Conservation (phyloP, 1,284 basidiomycete genomes). For the Pseudozyma sp. region DNA sequence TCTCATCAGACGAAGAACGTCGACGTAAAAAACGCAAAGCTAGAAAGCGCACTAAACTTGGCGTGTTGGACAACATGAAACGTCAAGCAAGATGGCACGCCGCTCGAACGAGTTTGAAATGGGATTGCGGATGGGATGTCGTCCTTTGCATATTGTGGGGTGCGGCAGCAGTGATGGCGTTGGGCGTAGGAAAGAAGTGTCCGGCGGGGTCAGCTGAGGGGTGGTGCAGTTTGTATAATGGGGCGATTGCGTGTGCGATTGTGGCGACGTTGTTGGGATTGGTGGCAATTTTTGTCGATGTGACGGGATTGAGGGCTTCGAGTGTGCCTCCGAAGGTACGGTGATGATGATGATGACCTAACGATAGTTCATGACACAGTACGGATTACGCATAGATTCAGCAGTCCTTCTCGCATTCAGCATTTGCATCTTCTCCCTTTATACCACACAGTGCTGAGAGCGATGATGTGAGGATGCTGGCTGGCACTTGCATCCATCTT, state of each 20-base stretch:
- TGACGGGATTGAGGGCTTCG: constrained; percentile 33
- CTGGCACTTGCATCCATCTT: too few relatives aligned
- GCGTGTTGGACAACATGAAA: constrained; percentile 48
- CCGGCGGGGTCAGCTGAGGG: constrained; percentile 38
- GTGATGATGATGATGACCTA: background rate
- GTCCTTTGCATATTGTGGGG: constrained; percentile 51
- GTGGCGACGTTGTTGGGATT: constrained; percentile 29
- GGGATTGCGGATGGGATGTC: constrained; percentile 49
- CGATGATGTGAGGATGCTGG: too few relatives aligned
- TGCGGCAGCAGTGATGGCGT: constrained; percentile 40
- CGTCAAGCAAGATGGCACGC: constrained; percentile 46
- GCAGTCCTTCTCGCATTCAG: constrained; percentile 1
- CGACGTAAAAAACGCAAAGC: constrained; percentile 30
- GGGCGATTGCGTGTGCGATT: constrained; percentile 50
- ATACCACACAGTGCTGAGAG: background rate
- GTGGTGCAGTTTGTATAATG: constrained; percentile 60
- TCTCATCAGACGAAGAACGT: constrained; percentile 21
- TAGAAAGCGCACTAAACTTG: constrained; percentile 17
- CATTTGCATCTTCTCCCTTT: constrained; percentile 2
- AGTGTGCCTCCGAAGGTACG: constrained; percentile 26
- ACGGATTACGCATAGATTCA: background rate
- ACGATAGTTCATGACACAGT: background rate
- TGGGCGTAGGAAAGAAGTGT: constrained; percentile 49
- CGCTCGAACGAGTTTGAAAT: constrained; percentile 46
- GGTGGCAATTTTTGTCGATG: constrained; percentile 48